A percentile compares a stretch with the other conserved stretches of the same genome.
Evolutionary conservation across 2,329 filamentous ascomycete species (phyloP).

Genomic region (Cercospora zeina): DNA sequence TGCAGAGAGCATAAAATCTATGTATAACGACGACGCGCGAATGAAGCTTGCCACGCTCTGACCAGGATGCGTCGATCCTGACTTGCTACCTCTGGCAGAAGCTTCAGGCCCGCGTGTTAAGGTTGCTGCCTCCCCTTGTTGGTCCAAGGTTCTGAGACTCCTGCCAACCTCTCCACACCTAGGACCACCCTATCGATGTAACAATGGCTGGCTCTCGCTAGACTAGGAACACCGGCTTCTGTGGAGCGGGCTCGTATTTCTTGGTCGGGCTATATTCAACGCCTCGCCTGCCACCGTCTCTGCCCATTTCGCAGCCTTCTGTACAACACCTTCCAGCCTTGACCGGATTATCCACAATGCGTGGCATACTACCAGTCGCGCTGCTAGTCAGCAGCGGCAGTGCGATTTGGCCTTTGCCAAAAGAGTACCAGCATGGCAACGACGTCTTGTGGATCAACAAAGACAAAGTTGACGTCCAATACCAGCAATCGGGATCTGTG

Average conservation of each 20-base stretch:
- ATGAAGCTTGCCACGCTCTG: conserved; percentile 14
- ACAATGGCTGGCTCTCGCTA: conserved; percentile 17
- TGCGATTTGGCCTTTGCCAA: conserved; percentile 50
- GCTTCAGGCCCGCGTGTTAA: conserved; percentile 14
- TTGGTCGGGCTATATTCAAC: conserved; percentile 3
- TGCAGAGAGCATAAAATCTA: conserved; percentile 10
- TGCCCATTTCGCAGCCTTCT: background rate
- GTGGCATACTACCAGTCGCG: conserved; percentile 19
- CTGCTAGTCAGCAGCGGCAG: conserved; percentile 30
- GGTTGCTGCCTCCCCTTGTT: conserved; percentile 13
- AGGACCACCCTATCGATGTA: conserved; percentile 14
- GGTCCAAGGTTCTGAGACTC: conserved; percentile 4
- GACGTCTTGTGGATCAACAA: conserved; percentile 45
- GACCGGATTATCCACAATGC: conserved; percentile 9
- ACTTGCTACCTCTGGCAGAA: conserved; percentile 4
- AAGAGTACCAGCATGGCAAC: conserved; percentile 43
- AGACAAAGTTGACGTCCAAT: conserved; percentile 43
- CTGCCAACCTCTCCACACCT: background rate
- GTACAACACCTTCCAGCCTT: background rate
- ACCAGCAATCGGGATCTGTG: conserved; percentile 35
- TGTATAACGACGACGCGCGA: conserved; percentile 10
- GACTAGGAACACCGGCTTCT: conserved; percentile 10
- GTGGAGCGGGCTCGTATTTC: background rate
- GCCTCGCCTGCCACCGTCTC: conserved; percentile 1
- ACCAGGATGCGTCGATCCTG: conserved; percentile 5